A percentile compares a stretch with the other conserved stretches of the same genome.
Conservation (phyloP, 106 monocot species). For the Dendrobium huoshanense region DNA sequence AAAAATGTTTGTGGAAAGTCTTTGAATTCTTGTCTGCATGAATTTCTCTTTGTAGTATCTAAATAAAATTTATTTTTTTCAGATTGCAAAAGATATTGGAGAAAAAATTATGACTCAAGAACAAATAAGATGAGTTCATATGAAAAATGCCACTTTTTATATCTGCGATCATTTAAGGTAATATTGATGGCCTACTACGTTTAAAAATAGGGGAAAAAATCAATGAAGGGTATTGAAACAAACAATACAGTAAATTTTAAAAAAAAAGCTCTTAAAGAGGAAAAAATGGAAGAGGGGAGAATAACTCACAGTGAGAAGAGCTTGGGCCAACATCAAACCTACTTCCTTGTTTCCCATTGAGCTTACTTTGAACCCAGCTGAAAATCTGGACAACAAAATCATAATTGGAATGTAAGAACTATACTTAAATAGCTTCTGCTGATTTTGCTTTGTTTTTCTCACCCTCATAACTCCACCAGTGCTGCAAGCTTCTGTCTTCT, state of each 20-base stretch:
- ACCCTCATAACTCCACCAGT: constrained; percentile 5
- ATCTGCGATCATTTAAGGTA: too few relatives aligned
- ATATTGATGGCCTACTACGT: too few relatives aligned
- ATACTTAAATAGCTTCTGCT: background rate
- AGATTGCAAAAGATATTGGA: background rate
- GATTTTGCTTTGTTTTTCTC: background rate
- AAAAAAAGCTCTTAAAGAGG: background rate
- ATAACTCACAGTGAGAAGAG: constrained; percentile 1
- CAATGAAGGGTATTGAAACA: too few relatives aligned
- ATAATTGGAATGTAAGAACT: background rate
- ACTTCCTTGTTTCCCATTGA: background rate
- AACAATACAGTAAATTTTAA: too few relatives aligned
- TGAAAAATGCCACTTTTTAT: too few relatives aligned
- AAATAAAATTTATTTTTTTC: background rate
- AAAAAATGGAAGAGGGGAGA: background rate
- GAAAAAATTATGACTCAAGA: background rate
- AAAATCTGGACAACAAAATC: background rate
- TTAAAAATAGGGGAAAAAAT: background rate
- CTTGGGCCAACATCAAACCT: background rate
- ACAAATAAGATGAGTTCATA: too few relatives aligned
- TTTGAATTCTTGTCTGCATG: constrained; percentile 2
- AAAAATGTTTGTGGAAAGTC: constrained; percentile 11
- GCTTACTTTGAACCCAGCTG: constrained; percentile 1
- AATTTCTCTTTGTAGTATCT: background rate
- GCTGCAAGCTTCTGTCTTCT: background rate